Evolutionary conservation across 768 basidiomycete genomes (phyloP).

Genomic region (Lactarius psammicola): DNA sequence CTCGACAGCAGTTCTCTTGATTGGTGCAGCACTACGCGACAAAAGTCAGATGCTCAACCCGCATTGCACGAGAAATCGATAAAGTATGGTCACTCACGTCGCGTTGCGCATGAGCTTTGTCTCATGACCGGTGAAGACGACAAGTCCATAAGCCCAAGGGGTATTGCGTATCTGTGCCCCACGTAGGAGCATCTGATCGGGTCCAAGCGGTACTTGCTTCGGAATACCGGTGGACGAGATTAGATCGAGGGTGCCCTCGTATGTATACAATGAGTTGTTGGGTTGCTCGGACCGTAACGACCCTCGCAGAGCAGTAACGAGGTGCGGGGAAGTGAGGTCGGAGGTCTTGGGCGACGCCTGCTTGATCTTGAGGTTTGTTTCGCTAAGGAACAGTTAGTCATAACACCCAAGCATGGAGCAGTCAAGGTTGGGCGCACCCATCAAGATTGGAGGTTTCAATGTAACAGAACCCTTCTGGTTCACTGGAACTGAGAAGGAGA

Average conservation of each 20-base stretch:
- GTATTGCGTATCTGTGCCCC: slow-evolving; percentile 97
- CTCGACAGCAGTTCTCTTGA: slow-evolving; percentile 96
- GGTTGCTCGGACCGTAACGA: slow-evolving; percentile 93
- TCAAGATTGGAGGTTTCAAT: slow-evolving; percentile 98
- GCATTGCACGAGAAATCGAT: background rate
- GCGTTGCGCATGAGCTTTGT: slow-evolving; percentile 98
- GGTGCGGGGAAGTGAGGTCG: slow-evolving; percentile 69
- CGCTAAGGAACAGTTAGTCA: slow-evolving; percentile 45
- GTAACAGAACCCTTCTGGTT: slow-evolving; percentile 96
- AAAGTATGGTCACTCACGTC: slow-evolving; percentile 57
- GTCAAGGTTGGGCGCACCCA: slow-evolving; percentile 55
- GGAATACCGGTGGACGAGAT: slow-evolving; percentile 55
- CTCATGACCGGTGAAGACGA: slow-evolving; percentile 95
- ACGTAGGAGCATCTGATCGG: slow-evolving; percentile 90
- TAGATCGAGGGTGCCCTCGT: slow-evolving; percentile 77
- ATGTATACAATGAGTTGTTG: slow-evolving; percentile 96
- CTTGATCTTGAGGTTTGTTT: slow-evolving; percentile 99
- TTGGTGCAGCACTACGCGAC: slow-evolving; percentile 76
- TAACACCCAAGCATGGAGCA: background rate
- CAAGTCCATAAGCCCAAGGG: slow-evolving; percentile 92
- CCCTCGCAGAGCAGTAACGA: slow-evolving; percentile 72
- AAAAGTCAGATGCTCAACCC: background rate
- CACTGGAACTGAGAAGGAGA: slow-evolving; percentile 81
- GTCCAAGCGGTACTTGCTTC: slow-evolving; percentile 86
- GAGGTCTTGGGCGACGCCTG: slow-evolving; percentile 86